Evolutionary conservation across 2,329 filamentous ascomycete genomes (phyloP), one percentile per base, ranked within the genome.

Genomic region (Aspergillus calidoustus): DNA sequence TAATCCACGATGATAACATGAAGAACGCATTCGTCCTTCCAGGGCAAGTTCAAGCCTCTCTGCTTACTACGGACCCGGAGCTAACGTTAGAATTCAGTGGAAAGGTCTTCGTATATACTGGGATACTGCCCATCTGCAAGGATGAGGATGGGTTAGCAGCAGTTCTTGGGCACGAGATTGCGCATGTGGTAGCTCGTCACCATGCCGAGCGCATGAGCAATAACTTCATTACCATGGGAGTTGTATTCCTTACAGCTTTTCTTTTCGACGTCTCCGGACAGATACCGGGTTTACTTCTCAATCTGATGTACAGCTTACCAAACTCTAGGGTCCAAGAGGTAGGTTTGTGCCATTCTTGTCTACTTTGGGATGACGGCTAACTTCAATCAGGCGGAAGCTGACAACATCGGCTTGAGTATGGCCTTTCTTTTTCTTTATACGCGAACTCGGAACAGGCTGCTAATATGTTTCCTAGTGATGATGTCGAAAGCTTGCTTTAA

Each of bases 31-130:
- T 89, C 73, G 87, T 89, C 2, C 79, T 88, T 58, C 86, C 87
- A 4, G 86, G 83, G 80, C 82, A 74, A 31, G 75, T 13, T n/a
- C 30, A 7, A 22, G 19, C 9, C 15, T 25, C 7, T 31, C 28
- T 23, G 4, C 9, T 15, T 23, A 11, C 22, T 31, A 7, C 34
- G 25, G 4, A 8, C 17, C n/a, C 30, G 53, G 8, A 60, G 44
- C 59, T 66, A 7, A 66, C 30, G 46, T 19, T 54, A 31, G 11
- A 25, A 58, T 13, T 25, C 57, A 81, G 81, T 4, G 86, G 86
- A 6, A 88, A 88, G 66, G 86, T 89, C 1, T 89, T 89, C 66
- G 86, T 89, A 1, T 88, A 87, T 67, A 84, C 84, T 2, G 87
- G 87, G 2, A 87, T 89, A 9, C 68, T 89, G 15, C 83, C 84